These are phyloP conservation scores for Sphaceloma murrayae DNA, from an alignment of 2,329 filamentous ascomycete species.

Conservation along the genomic window DNA sequence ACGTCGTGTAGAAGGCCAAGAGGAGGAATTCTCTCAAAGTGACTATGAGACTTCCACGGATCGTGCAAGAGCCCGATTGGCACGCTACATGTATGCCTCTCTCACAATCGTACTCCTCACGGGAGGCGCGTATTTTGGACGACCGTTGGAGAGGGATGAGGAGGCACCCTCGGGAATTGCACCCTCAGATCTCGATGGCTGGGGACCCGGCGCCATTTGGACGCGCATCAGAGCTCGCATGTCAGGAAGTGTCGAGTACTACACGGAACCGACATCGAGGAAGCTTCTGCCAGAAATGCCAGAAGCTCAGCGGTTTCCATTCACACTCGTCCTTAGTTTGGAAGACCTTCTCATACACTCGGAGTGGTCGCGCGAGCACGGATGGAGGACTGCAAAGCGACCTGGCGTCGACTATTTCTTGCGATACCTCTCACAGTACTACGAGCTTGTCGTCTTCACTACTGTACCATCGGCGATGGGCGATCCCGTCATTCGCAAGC, in stretches of 20 bases:
- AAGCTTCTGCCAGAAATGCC: constrained; percentile 80
- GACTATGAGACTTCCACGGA: constrained; percentile 89
- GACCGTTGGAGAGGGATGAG: constrained; percentile 74
- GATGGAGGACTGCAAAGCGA: constrained; percentile 90
- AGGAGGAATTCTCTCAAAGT: constrained; percentile 61
- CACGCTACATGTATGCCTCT: constrained; percentile 61
- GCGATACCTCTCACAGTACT: constrained; percentile 93
- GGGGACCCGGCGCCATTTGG: constrained; percentile 67
- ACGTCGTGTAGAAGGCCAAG: constrained; percentile 38
- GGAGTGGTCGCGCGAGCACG: constrained; percentile 87
- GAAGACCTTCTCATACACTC: constrained; percentile 93
- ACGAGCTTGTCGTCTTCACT: constrained; percentile 94
- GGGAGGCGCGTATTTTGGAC: constrained; percentile 65
- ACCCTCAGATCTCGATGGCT: constrained; percentile 67
- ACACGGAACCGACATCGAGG: constrained; percentile 88
- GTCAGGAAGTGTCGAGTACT: constrained; percentile 72
- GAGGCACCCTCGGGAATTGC: constrained; percentile 46
- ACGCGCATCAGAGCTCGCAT: constrained; percentile 67
- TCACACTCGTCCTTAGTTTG: constrained; percentile 83
- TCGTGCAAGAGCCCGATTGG: constrained; percentile 64
- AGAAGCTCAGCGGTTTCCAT: constrained; percentile 70
- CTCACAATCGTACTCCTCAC: constrained; percentile 49
- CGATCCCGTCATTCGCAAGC: constrained; percentile 80
- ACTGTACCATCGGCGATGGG: constrained; percentile 73
- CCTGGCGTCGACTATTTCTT: constrained; percentile 96